Base-by-base conservation (phyloP, 108 stramenopile genomes). In the Mediolabrus comicus region DNA sequence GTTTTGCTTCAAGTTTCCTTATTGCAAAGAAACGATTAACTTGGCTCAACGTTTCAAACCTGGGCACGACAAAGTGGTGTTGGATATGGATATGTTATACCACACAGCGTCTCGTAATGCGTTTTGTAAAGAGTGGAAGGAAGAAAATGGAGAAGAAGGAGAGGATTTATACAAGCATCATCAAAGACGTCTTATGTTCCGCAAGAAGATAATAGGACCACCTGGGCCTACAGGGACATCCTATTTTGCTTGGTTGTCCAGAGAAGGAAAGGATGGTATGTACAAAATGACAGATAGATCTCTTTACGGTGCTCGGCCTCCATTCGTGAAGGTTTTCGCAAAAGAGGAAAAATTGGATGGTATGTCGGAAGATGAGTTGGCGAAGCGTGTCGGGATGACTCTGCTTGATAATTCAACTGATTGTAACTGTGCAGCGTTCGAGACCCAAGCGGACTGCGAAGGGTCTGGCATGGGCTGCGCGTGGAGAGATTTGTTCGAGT, bases 221-320 rank as follows among this genome's bases (percentile, higher is more conserved):
- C 60, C 82, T 31, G 85, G 85, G 12, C 73, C 79, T n/a, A 80
- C 79, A 3, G 73, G 73, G 1, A 75, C 74, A 29, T 49, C 66
- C 13, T 85, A 85, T 30, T 67, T 53, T 59, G 84, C 84, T 3
- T 85, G 60, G 36, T 54, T 85, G 16, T 54, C 67, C 14, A 43
- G 74, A 16, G 70, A 85, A 43, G 71, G 71, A 17, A 85, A 85
- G 53, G 84, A 85, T 58, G 70, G 57, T 26, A 75, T 85, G 74
- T 85, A 85, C 70, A 85, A 85, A 58, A 59, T 85, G 57, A 83
- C 82, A 17, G 84, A 85, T 73, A 64, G 84, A 36, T 85, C 84
- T 5, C 66, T 85, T 0, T 83, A 85, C 46, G 84, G 84, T 8
- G 84, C 84, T 3, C 62, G 84, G 22, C 81, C 79, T 11, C 74